These are phyloP conservation scores for Aphanomyces astaci DNA, from an alignment of 352 stramenopile species.

Conservation along the genomic window DNA sequence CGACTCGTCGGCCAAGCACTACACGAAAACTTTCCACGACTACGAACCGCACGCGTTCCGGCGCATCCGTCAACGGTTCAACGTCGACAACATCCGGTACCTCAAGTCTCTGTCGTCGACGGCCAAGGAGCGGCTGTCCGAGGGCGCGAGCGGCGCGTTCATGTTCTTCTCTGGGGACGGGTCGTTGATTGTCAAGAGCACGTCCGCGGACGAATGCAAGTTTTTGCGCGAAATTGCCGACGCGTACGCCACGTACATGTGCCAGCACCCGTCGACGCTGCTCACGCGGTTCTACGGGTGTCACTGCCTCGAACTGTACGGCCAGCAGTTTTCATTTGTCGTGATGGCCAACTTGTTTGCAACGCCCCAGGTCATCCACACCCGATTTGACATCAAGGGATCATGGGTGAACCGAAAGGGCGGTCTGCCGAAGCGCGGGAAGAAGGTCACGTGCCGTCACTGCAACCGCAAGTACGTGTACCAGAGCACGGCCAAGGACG, in stretches of 20 bases:
- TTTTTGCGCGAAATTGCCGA: slow-evolving; percentile 82
- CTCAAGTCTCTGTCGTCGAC: slow-evolving; percentile 74
- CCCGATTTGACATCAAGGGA: slow-evolving; percentile 87
- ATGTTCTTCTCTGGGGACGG: slow-evolving; percentile 89
- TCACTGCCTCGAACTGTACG: slow-evolving; percentile 84
- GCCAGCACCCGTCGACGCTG: slow-evolving; percentile 72
- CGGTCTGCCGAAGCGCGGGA: slow-evolving; percentile 72
- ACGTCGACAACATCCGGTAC: slow-evolving; percentile 79
- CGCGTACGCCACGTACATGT: slow-evolving; percentile 82
- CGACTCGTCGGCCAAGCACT: not conserved
- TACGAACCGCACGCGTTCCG: slow-evolving; percentile 84
- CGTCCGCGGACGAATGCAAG: slow-evolving; percentile 76
- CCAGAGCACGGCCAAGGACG: slow-evolving; percentile 44
- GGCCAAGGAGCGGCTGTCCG: slow-evolving; percentile 80
- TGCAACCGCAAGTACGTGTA: slow-evolving; percentile 83
- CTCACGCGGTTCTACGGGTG: slow-evolving; percentile 87
- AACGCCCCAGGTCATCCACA: slow-evolving; percentile 81
- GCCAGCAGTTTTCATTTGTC: slow-evolving; percentile 88
- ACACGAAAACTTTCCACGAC: slow-evolving; percentile 82
- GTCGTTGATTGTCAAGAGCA: slow-evolving; percentile 88
- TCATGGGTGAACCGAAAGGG: slow-evolving; percentile 83
- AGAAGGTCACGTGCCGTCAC: slow-evolving; percentile 83
- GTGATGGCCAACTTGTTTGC: slow-evolving; percentile 91
- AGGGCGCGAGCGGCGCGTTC: slow-evolving; percentile 84
- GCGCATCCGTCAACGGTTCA: slow-evolving; percentile 80